Evolutionary conservation across 257 asterid species (phyloP), one percentile per base, ranked within the genome.

Genomic region (Jasminum sambac): DNA sequence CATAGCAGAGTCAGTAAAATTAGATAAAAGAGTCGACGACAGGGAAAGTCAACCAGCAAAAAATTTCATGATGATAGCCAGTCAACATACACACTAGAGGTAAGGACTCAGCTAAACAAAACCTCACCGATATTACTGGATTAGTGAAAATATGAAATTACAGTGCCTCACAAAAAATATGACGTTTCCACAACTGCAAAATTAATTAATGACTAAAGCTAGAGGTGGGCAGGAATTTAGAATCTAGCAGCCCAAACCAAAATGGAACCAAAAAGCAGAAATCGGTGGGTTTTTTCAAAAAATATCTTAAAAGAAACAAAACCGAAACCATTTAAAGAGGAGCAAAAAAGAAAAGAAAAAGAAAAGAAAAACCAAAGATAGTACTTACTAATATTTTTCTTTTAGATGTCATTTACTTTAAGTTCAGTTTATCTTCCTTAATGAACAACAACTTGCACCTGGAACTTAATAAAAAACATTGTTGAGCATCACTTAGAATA

Each of bases 1-100:
- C 19, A 63, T 64, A 50, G 26, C 69, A 68, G 71, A 66, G 63
- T 79, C 80, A 84, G 78, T 9, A 65, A 65, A 39, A 46, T 14
- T 39, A 37, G 60, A 30, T 38, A 9, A 63, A 63, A 46, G 68
- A 77, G 43, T 6, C 38, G 26, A 40, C 19, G 24, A n/a, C 42
- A 7, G 16, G 58, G 40, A 8, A 55, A 23, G 5, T 11, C 25
- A 67, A 9, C 38, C 30, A 17, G 41, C 9, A 12, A 17, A 1
- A 30, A 26, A 26, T 46, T 44, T 7, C 41, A 46, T n/a, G 21
- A 37, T 46, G 8, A 13, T 14, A 19, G 25, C 24, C 30, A 67
- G 12, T n/a, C 61, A 25, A 43, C 43, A 43, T 42, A 30, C 11
- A 43, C 40, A 19, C 17, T 11, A 17, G 25, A 21, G 37, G 39